A percentile compares a stretch with the other conserved stretches of the same genome.
Conservation (phyloP, 345 rosid species). For the Leavenworthia alabamica region DNA sequence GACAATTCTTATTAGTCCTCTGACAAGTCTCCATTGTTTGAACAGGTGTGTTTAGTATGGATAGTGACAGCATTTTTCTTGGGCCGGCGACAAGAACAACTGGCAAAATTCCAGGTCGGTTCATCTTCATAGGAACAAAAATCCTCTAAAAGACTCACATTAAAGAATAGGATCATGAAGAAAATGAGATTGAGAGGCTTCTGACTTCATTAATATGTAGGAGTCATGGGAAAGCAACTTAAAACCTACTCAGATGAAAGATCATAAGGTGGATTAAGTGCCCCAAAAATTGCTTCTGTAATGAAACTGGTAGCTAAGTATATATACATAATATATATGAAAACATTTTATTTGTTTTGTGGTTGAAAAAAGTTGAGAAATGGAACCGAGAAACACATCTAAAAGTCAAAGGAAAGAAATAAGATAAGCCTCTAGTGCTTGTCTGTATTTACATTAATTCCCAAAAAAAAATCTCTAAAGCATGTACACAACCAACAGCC, state of each 20-base stretch:
- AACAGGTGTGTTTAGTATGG: constrained; percentile 70
- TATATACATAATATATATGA: background rate
- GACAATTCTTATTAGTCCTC: background rate
- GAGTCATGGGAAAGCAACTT: constrained; percentile 15
- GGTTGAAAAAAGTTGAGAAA: background rate
- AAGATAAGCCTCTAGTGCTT: background rate
- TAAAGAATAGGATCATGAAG: constrained; percentile 1
- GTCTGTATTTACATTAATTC: constrained; percentile 4
- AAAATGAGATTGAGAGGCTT: constrained; percentile 8
- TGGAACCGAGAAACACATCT: too few species aligned
- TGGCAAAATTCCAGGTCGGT: constrained; percentile 48
- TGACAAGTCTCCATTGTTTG: background rate
- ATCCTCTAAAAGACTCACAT: background rate
- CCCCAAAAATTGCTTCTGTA: background rate
- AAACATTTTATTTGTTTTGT: background rate
- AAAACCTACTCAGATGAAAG: constrained; percentile 3
- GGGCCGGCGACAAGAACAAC: constrained; percentile 64
- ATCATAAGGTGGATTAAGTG: constrained; percentile 4
- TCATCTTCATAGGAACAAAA: constrained; percentile 28
- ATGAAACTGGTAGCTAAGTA: background rate
- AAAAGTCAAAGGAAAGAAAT: background rate
- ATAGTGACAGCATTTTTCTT: constrained; percentile 63
- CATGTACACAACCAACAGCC: background rate
- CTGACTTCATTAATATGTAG: constrained; percentile 14
- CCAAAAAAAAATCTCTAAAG: background rate